Evolutionary conservation across 768 basidiomycete species (phyloP).

Genomic region (Grammothele lineata): DNA sequence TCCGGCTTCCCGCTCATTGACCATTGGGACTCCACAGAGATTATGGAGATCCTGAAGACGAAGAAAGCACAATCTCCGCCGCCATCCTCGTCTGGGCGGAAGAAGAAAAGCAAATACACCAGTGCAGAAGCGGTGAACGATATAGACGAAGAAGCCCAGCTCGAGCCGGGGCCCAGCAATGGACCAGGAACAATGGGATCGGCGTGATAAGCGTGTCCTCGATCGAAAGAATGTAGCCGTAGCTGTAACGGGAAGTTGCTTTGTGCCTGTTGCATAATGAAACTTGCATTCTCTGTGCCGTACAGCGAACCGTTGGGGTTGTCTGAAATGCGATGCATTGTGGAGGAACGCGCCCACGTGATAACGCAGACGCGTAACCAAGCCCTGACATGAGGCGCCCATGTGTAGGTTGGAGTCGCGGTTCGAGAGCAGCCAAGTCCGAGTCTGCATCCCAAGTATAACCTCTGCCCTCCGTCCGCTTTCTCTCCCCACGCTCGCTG

Average conservation of each 20-base stretch:
- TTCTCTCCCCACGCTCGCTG: neutral
- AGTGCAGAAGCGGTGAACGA: constrained; percentile 33
- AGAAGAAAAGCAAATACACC: constrained; percentile 25
- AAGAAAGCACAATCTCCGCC: constrained; percentile 64
- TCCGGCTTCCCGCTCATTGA: neutral
- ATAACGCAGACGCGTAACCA: constrained; percentile 3
- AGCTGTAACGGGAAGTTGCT: too few relatives aligned
- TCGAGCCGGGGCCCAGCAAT: constrained; percentile 12
- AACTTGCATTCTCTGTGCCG: neutral
- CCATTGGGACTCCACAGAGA: constrained; percentile 46
- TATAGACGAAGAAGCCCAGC: constrained; percentile 20
- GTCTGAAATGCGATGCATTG: neutral
- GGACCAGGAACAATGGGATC: neutral
- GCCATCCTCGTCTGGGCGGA: constrained; percentile 16
- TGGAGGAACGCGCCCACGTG: constrained; percentile 12
- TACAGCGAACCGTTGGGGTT: too few relatives aligned
- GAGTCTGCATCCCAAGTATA: too few relatives aligned
- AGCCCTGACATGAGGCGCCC: neutral
- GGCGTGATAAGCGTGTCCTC: neutral
- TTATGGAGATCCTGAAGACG: constrained; percentile 73
- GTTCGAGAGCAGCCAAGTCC: neutral
- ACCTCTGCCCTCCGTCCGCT: too few relatives aligned
- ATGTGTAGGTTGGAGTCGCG: too few relatives aligned
- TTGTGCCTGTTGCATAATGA: neutral
- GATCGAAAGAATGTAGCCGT: too few relatives aligned